A percentile compares a stretch with the other conserved stretches of the same genome.
These are phyloP conservation scores for Dendrostoma leiphaemia DNA, from an alignment of 2,329 filamentous ascomycete genomes.

Conservation along the genomic window DNA sequence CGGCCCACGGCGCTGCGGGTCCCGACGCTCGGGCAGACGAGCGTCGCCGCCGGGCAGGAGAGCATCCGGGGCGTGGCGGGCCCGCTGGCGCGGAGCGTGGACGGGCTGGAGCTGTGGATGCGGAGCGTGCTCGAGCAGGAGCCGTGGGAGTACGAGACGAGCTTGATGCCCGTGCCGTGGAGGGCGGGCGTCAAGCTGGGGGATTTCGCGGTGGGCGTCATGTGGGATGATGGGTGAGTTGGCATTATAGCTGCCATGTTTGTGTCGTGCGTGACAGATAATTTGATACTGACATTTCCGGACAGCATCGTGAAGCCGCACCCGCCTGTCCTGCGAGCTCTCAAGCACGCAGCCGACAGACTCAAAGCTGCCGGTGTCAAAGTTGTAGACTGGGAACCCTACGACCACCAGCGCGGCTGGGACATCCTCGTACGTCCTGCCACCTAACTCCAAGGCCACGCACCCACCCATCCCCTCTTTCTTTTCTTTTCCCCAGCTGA, in stretches of 20 bases:
- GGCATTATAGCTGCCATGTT: neutral
- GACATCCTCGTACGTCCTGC: conserved; percentile 4
- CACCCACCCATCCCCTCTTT: neutral
- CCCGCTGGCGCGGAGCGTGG: conserved; percentile 12
- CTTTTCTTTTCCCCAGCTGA: neutral
- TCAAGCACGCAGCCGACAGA: conserved; percentile 5
- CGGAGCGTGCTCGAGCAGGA: conserved; percentile 8
- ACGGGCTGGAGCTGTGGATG: conserved; percentile 15
- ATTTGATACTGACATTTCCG: neutral
- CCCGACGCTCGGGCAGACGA: neutral
- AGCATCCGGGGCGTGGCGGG: conserved; percentile 6
- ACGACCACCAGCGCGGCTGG: conserved; percentile 12
- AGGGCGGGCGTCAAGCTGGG: neutral
- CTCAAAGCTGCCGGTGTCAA: conserved; percentile 13
- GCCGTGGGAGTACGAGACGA: conserved; percentile 12
- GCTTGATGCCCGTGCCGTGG: conserved; percentile 10
- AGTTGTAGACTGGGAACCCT: conserved; percentile 19
- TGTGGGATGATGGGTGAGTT: conserved; percentile 17
- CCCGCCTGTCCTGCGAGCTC: conserved; percentile 13
- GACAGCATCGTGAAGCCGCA: conserved; percentile 14
- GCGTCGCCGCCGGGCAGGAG: conserved; percentile 4
- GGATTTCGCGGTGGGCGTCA: conserved; percentile 10
- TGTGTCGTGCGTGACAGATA: neutral
- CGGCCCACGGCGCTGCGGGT: conserved; percentile 14
- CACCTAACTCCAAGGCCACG: no score